These are phyloP conservation scores for Citrullus mucosospermus DNA, from an alignment of 306 rosid genomes.

Conservation along the genomic window DNA sequence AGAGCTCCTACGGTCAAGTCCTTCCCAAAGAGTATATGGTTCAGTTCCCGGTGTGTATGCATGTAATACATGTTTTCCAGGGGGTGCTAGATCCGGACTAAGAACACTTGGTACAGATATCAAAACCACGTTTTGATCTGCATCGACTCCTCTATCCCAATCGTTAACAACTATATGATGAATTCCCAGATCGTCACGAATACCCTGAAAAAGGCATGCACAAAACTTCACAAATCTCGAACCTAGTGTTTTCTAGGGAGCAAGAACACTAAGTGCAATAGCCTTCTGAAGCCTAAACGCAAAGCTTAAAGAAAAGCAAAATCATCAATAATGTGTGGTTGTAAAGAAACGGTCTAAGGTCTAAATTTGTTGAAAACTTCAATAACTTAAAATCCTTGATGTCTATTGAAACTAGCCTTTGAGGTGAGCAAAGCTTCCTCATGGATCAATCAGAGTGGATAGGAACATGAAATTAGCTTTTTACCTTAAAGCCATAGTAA, in stretches of 20 bases:
- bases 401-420: background rate
- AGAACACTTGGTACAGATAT: conserved; percentile 85
- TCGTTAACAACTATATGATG: conserved; percentile 94
- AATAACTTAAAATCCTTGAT: background rate
- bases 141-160: conserved; percentile 92
- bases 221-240: background rate
- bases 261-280: background rate
- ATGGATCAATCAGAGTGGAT: too few relatives aligned
- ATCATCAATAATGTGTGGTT: background rate
- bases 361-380: background rate
- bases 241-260: background rate
- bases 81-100: conserved; percentile 70
- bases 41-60: conserved; percentile 93
- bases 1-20: conserved; percentile 63
- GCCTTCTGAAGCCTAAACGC: background rate
- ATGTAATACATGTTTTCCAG: conserved; percentile 73
- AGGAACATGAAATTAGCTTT: background rate
- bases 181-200: conserved; percentile 58
- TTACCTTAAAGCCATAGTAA: background rate
- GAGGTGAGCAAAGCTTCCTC: too few relatives aligned
- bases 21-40: conserved; percentile 75
- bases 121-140: conserved; percentile 87
- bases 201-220: conserved; percentile 24
- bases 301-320: background rate
- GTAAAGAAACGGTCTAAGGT: background rate